Evolutionary conservation across 2,329 filamentous ascomycete genomes (phyloP).

Genomic region (Aspergillus ochraceus): DNA sequence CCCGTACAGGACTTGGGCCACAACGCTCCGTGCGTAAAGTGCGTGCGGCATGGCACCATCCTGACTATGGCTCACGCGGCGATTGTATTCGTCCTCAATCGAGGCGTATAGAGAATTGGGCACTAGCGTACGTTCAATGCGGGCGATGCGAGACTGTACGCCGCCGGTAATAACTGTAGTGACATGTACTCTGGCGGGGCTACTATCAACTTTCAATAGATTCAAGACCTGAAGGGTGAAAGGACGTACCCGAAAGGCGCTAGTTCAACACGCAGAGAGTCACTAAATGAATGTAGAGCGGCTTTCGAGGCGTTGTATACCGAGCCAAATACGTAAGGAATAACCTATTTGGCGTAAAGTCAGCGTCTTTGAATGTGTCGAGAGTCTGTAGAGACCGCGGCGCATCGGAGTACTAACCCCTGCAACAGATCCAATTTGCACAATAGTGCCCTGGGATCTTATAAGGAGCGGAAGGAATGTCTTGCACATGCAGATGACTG

Average conservation of each 20-base stretch:
- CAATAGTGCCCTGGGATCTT: slow-evolving; percentile 45
- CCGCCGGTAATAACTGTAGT: slow-evolving; percentile 60
- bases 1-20: slow-evolving; percentile 52
- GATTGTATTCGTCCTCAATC: slow-evolving; percentile 52
- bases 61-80: slow-evolving; percentile 56
- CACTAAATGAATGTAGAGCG: slow-evolving; percentile 58
- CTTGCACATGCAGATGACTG: slow-evolving; percentile 59
- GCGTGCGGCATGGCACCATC: slow-evolving; percentile 53
- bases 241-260: slow-evolving; percentile 45
- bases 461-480: slow-evolving; percentile 57
- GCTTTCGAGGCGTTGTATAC: slow-evolving; percentile 62
- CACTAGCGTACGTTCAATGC: slow-evolving; percentile 50
- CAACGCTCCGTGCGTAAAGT: slow-evolving; percentile 56
- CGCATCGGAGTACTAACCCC: slow-evolving; percentile 22
- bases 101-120: slow-evolving; percentile 54
- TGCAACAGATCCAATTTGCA: slow-evolving; percentile 48
- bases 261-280: slow-evolving; percentile 60
- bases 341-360: slow-evolving; percentile 27
- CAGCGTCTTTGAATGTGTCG: not conserved
- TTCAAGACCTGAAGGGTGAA: not conserved
- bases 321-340: slow-evolving; percentile 47
- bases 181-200: slow-evolving; percentile 47
- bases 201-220: not conserved
- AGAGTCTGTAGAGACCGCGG: not conserved
- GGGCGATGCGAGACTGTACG: slow-evolving; percentile 59